Percentiles rank a stretch among this genome's conserved stretches.
Conservation (phyloP, 2,329 filamentous ascomycete species). For the Colletotrichum echinochloae region DNA sequence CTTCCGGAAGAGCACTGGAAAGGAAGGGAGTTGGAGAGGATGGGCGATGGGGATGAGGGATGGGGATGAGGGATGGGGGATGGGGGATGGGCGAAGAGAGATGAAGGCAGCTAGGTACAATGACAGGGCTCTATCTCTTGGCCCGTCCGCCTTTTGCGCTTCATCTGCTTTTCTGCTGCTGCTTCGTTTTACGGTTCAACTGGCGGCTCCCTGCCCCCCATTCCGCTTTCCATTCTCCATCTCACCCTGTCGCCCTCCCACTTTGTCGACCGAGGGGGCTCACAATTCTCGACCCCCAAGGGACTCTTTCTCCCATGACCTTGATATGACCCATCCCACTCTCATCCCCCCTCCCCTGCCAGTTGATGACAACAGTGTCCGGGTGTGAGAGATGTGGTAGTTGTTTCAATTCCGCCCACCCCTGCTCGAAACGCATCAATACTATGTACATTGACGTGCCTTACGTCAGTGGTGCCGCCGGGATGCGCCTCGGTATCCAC, state of each 20-base stretch:
- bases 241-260: slow-evolving; percentile 13
- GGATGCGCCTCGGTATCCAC: slow-evolving; percentile 21
- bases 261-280: background rate
- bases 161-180: background rate
- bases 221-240: slow-evolving; percentile 21
- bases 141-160: background rate
- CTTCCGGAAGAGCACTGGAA: slow-evolving; percentile 14
- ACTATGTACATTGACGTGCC: slow-evolving; percentile 29
- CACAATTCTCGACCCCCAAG: slow-evolving; percentile 12
- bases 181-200: slow-evolving; percentile 8
- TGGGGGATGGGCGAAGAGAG: background rate
- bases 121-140: slow-evolving; percentile 5
- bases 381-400: slow-evolving; percentile 33
- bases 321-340: background rate
- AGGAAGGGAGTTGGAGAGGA: slow-evolving; percentile 8
- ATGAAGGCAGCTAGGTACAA: background rate
- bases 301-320: background rate
- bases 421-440: slow-evolving; percentile 42
- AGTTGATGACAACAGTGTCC: slow-evolving; percentile 36
- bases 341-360: slow-evolving; percentile 17
- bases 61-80: background rate
- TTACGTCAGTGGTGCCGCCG: slow-evolving; percentile 40
- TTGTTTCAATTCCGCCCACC: slow-evolving; percentile 39
- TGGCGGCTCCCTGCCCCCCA: slow-evolving; percentile 24
- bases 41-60: slow-evolving; percentile 6